Conservation (phyloP, 2,329 filamentous ascomycete species). For the Fusarium devonianum region DNA sequence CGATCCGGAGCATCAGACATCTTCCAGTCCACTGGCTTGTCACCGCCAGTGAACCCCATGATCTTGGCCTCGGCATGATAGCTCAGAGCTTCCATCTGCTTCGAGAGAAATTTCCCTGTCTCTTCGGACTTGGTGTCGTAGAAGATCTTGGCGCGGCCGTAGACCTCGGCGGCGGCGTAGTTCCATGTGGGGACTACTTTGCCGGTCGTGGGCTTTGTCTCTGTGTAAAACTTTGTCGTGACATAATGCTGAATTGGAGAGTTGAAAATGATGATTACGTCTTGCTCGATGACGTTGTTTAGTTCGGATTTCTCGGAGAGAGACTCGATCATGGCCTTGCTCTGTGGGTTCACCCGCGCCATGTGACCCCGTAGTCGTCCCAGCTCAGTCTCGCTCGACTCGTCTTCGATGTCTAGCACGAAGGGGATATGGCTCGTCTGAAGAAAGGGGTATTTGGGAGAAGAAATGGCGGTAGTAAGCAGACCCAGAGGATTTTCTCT, state of each 20-base stretch:
- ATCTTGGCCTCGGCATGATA: constrained; percentile 58
- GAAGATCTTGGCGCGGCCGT: constrained; percentile 63
- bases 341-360: constrained; percentile 68
- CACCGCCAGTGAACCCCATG: constrained; percentile 61
- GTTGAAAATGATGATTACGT: constrained; percentile 70
- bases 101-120: constrained; percentile 54
- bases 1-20: constrained; percentile 63
- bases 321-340: constrained; percentile 64
- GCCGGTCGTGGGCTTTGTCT: constrained; percentile 68
- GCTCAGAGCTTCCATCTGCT: constrained; percentile 62
- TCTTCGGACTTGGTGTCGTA: constrained; percentile 56
- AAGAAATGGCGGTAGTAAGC: constrained; percentile 67
- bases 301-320: constrained; percentile 23
- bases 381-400: constrained; percentile 50
- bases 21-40: constrained; percentile 56
- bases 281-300: constrained; percentile 51
- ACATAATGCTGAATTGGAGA: constrained; percentile 67
- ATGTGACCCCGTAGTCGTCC: constrained; percentile 66
- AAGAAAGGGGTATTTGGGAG: constrained; percentile 56
- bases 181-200: constrained; percentile 78
- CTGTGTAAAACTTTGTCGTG: constrained; percentile 71
- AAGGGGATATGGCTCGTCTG: constrained; percentile 69
- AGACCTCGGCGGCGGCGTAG: constrained; percentile 70
- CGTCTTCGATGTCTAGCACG: constrained; percentile 59
- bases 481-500: constrained; percentile 67